A percentile compares a stretch with the other conserved stretches of the same genome.
phyloP scores from a whole-genome alignment of 2,329 filamentous ascomycete genomes.

The Fusarium sp. region DNA sequence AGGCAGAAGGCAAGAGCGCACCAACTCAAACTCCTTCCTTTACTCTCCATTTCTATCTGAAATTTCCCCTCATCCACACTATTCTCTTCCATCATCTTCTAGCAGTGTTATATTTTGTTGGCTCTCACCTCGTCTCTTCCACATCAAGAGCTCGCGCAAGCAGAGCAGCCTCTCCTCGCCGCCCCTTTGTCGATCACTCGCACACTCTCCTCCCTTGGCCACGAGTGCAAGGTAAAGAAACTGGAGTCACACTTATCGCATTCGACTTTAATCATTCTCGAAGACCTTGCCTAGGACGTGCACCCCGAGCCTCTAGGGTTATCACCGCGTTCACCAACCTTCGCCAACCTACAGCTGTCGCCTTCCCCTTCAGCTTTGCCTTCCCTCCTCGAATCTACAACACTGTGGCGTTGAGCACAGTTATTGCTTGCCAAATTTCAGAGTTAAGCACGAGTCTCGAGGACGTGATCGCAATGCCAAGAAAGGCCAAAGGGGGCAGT shows the following conservation, averaged over 20 bases:
- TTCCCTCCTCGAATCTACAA: background rate
- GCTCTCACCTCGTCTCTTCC: background rate
- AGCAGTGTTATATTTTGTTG: too few species aligned
- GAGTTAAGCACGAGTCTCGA: background rate
- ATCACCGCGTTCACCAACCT: too few species aligned
- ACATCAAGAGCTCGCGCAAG: background rate
- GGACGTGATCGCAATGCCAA: conserved; percentile 15
- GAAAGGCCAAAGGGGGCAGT: conserved; percentile 18
- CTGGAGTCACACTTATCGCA: too few species aligned
- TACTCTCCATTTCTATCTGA: background rate
- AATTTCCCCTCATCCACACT: background rate
- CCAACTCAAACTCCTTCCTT: background rate
- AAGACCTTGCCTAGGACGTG: too few species aligned
- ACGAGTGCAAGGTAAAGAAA: too few species aligned
- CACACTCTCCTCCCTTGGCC: too few species aligned
- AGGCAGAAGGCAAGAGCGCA: background rate
- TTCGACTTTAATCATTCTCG: too few species aligned
- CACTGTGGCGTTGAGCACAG: background rate
- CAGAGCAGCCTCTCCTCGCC: too few species aligned
- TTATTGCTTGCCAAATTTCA: background rate
- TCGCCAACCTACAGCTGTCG: background rate
- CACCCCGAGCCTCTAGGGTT: too few species aligned
- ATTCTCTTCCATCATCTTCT: background rate
- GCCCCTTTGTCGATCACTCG: too few species aligned
- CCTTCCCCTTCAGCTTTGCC: background rate